Percentiles rank a stretch among this genome's conserved stretches.
phyloP scores from a whole-genome alignment of 2,329 filamentous ascomycete genomes.

The Arthrobotrys sinensis region DNA sequence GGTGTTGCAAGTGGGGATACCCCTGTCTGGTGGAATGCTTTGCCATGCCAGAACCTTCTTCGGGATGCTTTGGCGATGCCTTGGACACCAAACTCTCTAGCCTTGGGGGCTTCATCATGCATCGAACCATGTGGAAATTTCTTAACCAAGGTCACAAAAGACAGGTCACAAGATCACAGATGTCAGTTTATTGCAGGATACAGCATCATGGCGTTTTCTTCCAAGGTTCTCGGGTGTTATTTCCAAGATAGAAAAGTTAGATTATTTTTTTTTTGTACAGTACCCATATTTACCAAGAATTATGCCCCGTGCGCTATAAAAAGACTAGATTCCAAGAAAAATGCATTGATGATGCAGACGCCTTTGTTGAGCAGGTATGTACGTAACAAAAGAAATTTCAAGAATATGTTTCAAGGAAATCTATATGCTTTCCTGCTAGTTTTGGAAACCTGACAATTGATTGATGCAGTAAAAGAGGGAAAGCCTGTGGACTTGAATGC shows the following conservation, averaged over 20 bases:
- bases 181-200: constrained; percentile 31
- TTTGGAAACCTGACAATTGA: constrained; percentile 1
- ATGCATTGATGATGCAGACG: constrained; percentile 16
- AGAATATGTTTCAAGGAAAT: constrained; percentile 12
- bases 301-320: constrained; percentile 43
- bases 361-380: constrained; percentile 31
- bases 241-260: constrained; percentile 14
- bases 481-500: not conserved
- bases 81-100: constrained; percentile 10
- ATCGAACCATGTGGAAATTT: constrained; percentile 31
- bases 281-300: constrained; percentile 33
- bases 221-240: constrained; percentile 25
- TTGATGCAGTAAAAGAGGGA: not conserved
- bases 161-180: constrained; percentile 28
- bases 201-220: constrained; percentile 43
- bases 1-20: constrained; percentile 47
- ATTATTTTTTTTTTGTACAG: constrained; percentile 34
- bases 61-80: constrained; percentile 10
- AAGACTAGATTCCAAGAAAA: constrained; percentile 25
- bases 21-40: constrained; percentile 6
- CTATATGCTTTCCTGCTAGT: constrained; percentile 4
- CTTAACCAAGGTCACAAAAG: not conserved
- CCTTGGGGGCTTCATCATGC: constrained; percentile 8
- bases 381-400: constrained; percentile 20
- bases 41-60: constrained; percentile 38